Conservation (phyloP, 2,329 filamentous ascomycete species). For the Parastagonospora nodorum region DNA sequence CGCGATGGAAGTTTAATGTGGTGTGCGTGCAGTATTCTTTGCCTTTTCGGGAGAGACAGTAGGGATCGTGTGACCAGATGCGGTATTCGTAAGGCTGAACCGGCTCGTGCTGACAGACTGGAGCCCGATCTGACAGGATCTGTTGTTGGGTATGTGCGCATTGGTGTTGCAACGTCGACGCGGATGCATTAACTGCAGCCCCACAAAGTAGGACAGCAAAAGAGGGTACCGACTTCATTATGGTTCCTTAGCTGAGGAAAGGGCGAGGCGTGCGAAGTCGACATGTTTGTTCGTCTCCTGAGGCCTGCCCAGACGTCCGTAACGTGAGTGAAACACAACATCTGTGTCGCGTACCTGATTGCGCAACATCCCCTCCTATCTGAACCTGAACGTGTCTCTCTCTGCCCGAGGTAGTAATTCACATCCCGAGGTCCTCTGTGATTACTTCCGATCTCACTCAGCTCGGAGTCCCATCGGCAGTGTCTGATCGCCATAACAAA, state of each 20-base stretch:
- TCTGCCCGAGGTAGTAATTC: not conserved
- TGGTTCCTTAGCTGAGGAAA: slow-evolving; percentile 1
- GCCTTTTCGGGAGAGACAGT: slow-evolving; percentile 13
- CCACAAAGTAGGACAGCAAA: slow-evolving; percentile 9
- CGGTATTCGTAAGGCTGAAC: slow-evolving; percentile 2
- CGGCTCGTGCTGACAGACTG: slow-evolving; percentile 8
- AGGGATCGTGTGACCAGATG: slow-evolving; percentile 19
- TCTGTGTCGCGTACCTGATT: not conserved
- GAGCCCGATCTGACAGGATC: slow-evolving; percentile 10
- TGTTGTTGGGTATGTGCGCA: slow-evolving; percentile 14
- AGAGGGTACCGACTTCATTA: slow-evolving; percentile 13
- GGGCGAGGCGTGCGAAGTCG: slow-evolving; percentile 1
- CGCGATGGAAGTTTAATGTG: slow-evolving; percentile 12
- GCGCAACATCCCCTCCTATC: not conserved
- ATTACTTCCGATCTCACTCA: too few relatives aligned
- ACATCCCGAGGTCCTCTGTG: too few relatives aligned
- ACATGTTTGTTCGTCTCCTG: slow-evolving; percentile 6
- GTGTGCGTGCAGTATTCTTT: slow-evolving; percentile 26
- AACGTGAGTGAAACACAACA: slow-evolving; percentile 25
- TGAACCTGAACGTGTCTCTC: not conserved
- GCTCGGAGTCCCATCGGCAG: too few relatives aligned
- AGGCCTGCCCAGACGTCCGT: slow-evolving; percentile 12
- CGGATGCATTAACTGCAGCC: slow-evolving; percentile 1
- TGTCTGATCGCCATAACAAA: not conserved
- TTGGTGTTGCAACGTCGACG: slow-evolving; percentile 6